Base-by-base conservation (phyloP, 2,329 filamentous ascomycete genomes). In the Xylariaceae sp. region DNA sequence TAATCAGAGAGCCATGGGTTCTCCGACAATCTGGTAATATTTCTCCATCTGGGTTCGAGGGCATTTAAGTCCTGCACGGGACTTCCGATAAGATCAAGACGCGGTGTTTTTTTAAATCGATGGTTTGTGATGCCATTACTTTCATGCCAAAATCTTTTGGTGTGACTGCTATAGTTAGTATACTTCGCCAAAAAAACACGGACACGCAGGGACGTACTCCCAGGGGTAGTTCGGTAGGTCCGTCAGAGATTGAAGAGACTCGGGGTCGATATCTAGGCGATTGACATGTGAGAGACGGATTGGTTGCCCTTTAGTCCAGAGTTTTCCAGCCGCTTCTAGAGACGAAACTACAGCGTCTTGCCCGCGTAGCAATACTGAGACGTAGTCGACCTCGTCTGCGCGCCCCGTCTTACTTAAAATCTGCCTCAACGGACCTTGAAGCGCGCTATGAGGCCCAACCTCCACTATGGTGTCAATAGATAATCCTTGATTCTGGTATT, bases 1-100 rank as follows among this genome's bases (percentile, higher is more conserved):
- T 80, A 76, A 45, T 80, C 71, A 1, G 63, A 58, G 0, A 78
- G 50, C 78, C 78, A 81, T 0, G 74, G 72, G 4, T 68, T 61
- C 11, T 75, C 71, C 2, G 70, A 57, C 0, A 73, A 29, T 0
- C 69, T 64, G 1, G 79, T 65, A 15, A 75, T 63, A 48, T 76
- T 73, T 9, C 77, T 67, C 78, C 78, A 81, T 2, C 47, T 30
- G 2, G 64, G 59, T 1, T 61, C 55, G 11, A 56, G 46, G 0
- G 63, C 56, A 24, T 62, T 53, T 47, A 48, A 60, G n/a, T 64
- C 59, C 2, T 41, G 10, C 1, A 52, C 35, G 0, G 44, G 57
- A 3, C 46, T 54, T 5, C 67, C 66, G 5, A 72, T 58, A 6
- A 69, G 61, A 10, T 69, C 62, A 8, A 64, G 58, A 3, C 64